Base-by-base conservation (phyloP, 2,329 filamentous ascomycete genomes). In the Fusarium denticulatum region DNA sequence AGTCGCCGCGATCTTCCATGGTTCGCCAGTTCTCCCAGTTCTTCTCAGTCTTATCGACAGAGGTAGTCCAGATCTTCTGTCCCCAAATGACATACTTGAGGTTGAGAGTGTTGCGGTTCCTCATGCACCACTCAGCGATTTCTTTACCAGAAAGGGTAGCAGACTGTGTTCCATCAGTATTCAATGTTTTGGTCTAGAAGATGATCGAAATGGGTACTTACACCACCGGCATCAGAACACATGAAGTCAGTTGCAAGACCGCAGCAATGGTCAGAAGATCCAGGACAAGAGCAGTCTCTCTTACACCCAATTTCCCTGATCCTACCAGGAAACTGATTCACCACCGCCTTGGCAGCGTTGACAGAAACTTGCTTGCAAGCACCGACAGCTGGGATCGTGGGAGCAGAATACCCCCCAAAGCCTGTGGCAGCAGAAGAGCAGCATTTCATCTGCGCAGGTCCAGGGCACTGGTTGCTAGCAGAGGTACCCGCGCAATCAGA, bases 61-160 rank as follows among this genome's bases (percentile, higher is more conserved):
- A 78, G 9, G 81, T 76, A 56, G 79, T 82, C 85, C 85, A 87
- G 74, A 87, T 87, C 67, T 80, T 82, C 78, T 87, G 85, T 24
- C 85, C 85, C 85, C 85, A 87, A 71, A 86, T 87, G 53, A 87
- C 81, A 67, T 87, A 87, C 76, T 85, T 86, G 73, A 87, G 76
- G 64, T 83, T 82, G 13, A 86, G 80, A 10, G 77, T 40, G 32
- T 49, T 73, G 20, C 81, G 80, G 69, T 87, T 84, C 37, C 82
- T 81, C 85, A 86, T 86, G 30, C 84, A 80, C 84, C 85, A 87
- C 74, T 87, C 84, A 4, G 85, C 86, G 39, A 87, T 85, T 39
- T 83, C 78, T 28, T 80, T 79, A 14, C 85, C 85, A 3, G 81
- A 82, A 26, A 81, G 70, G 13, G 82, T 82, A 55, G 80, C 79